Conservation (phyloP, 306 rosid genomes). For the Vigna unguiculata region DNA sequence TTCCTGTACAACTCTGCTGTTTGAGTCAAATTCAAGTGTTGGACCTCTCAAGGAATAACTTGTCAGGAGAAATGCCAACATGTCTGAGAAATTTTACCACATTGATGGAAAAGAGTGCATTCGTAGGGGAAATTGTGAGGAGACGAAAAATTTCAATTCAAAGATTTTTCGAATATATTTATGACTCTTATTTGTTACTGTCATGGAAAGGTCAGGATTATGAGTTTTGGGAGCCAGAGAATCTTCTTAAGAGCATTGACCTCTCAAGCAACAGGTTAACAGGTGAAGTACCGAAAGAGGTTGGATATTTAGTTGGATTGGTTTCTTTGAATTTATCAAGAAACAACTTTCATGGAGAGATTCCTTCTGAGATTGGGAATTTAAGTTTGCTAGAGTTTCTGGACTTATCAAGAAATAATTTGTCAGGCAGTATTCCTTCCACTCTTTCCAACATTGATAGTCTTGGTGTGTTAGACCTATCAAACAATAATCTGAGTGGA, state of each 20-base stretch:
- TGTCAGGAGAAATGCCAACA: background rate
- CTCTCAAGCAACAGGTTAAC: background rate
- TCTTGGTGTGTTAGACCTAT: too few species aligned
- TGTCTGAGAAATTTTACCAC: background rate
- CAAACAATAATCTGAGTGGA: too few species aligned
- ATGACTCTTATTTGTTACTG: background rate
- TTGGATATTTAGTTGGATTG: background rate
- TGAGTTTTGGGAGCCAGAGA: background rate
- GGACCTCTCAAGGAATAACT: background rate
- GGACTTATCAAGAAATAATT: too few species aligned
- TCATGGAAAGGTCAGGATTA: background rate
- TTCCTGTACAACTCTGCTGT: background rate
- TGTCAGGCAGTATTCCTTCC: too few species aligned
- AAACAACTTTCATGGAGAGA: background rate
- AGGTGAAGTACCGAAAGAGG: background rate
- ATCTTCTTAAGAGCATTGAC: background rate
- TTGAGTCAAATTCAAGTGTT: background rate
- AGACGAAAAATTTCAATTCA: background rate
- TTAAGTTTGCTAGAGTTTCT: too few species aligned
- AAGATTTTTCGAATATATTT: rapidly evolving
- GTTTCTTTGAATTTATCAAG: background rate
- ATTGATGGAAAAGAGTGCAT: background rate
- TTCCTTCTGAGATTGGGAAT: too few species aligned
- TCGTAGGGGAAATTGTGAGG: background rate
- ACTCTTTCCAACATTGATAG: too few species aligned